Percentiles rank a stretch among this genome's conserved stretches.
Evolutionary conservation across 192 early-diverging fungal genomes (phyloP).

Genomic region (Coemansia sp.): DNA sequence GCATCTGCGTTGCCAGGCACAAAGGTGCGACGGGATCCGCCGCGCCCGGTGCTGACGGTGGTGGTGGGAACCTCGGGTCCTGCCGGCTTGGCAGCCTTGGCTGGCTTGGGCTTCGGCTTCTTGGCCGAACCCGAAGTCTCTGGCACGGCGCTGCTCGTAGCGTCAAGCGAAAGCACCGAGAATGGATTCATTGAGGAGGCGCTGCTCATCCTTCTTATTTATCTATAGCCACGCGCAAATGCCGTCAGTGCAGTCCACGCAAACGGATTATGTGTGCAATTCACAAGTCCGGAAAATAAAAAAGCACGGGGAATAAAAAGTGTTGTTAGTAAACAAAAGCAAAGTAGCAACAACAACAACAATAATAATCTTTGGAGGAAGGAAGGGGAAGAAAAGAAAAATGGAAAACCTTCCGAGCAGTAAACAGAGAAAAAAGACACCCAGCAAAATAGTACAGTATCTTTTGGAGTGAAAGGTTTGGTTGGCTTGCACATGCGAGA

Average conservation of each 20-base stretch:
- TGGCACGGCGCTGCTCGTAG: slow-evolving; percentile 50
- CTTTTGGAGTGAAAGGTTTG: no score
- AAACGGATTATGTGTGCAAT: no score
- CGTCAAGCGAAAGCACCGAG: slow-evolving; percentile 67
- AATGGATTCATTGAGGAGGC: slow-evolving; percentile 61
- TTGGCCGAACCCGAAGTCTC: slow-evolving; percentile 25
- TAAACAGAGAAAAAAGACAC: no score
- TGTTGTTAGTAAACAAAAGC: not conserved
- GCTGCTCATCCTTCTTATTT: slow-evolving; percentile 51
- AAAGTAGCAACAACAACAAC: not conserved
- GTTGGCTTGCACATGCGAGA: not conserved
- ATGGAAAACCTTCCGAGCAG: no score
- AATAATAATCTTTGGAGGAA: not conserved
- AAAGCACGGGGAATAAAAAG: no score
- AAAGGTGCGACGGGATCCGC: slow-evolving; percentile 31
- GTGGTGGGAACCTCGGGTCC: slow-evolving; percentile 18
- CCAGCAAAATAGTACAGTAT: no score
- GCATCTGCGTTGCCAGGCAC: slow-evolving; percentile 1
- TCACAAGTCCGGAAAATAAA: no score
- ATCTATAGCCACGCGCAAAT: not conserved
- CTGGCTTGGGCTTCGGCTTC: slow-evolving; percentile 14
- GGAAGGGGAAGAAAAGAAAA: not conserved
- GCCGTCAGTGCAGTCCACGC: no score
- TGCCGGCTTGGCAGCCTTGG: slow-evolving; percentile 11
- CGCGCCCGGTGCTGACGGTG: slow-evolving; percentile 19